Conservation (phyloP, 2,329 filamentous ascomycete genomes). For the Arthrinium phaeospermum region DNA sequence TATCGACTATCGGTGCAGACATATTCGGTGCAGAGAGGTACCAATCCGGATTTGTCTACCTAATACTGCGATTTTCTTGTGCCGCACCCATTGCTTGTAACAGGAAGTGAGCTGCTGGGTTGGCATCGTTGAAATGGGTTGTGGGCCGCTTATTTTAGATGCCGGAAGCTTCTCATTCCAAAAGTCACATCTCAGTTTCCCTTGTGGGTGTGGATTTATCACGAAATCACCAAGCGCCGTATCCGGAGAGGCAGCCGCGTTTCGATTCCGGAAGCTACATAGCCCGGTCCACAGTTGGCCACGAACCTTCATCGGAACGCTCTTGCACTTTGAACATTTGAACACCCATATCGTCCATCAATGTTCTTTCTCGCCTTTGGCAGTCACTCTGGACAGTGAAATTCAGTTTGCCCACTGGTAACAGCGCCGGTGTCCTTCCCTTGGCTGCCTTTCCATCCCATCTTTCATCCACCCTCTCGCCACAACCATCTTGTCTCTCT, state of each 20-base stretch:
- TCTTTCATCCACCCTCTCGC: neutral
- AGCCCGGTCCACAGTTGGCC: neutral
- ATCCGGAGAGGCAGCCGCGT: neutral
- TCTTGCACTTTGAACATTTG: neutral
- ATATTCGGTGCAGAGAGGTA: neutral
- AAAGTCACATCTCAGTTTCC: neutral
- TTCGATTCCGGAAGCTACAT: too few species aligned
- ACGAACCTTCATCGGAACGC: neutral
- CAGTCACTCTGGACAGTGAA: neutral
- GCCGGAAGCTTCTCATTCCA: neutral
- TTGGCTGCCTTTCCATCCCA: neutral
- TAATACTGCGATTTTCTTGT: neutral
- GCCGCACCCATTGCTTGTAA: neutral
- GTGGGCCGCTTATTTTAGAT: neutral
- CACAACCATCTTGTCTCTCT: conserved; percentile 11
- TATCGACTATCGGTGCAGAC: neutral
- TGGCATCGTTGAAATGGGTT: neutral
- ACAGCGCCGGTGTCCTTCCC: neutral
- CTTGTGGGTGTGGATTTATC: neutral
- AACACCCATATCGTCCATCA: neutral
- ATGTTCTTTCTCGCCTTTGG: neutral
- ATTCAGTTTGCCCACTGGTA: neutral
- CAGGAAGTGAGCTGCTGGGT: neutral
- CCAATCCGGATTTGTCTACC: neutral
- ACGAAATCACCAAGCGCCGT: neutral